Evolutionary conservation across 2,329 filamentous ascomycete species (phyloP).

Genomic region (Xylogone sp.): DNA sequence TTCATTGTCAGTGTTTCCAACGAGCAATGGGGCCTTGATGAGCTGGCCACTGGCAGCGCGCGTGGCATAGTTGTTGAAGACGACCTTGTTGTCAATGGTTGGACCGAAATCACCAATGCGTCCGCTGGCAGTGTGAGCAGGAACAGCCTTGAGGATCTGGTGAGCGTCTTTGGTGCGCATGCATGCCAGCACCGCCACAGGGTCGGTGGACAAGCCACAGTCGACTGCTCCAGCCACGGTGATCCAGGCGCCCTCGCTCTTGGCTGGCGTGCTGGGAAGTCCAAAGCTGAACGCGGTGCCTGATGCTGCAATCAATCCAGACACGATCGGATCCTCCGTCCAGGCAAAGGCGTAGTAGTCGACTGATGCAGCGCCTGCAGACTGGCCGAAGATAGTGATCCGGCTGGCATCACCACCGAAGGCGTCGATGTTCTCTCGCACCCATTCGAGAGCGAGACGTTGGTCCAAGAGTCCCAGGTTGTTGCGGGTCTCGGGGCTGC

Average conservation of each 20-base stretch:
- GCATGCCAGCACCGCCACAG: conserved; percentile 18
- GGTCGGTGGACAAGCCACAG: conserved; percentile 22
- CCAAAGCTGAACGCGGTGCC: conserved; percentile 25
- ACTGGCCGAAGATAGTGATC: conserved; percentile 23
- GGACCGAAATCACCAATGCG: conserved; percentile 21
- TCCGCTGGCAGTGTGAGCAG: conserved; percentile 4
- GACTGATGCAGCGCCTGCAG: conserved; percentile 18
- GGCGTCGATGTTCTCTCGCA: conserved; percentile 49
- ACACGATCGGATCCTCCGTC: conserved; percentile 14
- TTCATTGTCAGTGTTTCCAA: conserved; percentile 32
- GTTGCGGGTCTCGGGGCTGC: conserved; percentile 4
- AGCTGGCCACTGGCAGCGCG: conserved; percentile 15
- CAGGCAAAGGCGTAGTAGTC: conserved; percentile 20
- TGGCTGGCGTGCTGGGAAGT: conserved; percentile 15
- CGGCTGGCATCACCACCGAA: conserved; percentile 51
- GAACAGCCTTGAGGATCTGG: conserved; percentile 17
- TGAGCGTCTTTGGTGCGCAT: conserved; percentile 18
- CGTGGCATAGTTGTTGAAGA: conserved; percentile 24
- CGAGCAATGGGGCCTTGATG: conserved; percentile 21
- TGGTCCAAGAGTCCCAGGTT: conserved; percentile 55
- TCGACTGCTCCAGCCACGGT: conserved; percentile 19
- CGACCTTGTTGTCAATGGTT: conserved; percentile 21
- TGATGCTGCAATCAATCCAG: conserved; percentile 27
- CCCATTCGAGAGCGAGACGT: conserved; percentile 53
- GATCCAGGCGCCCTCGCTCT: conserved; percentile 19